Conservation (phyloP, 2,329 filamentous ascomycete genomes). For the Dactylellina cionopaga region DNA sequence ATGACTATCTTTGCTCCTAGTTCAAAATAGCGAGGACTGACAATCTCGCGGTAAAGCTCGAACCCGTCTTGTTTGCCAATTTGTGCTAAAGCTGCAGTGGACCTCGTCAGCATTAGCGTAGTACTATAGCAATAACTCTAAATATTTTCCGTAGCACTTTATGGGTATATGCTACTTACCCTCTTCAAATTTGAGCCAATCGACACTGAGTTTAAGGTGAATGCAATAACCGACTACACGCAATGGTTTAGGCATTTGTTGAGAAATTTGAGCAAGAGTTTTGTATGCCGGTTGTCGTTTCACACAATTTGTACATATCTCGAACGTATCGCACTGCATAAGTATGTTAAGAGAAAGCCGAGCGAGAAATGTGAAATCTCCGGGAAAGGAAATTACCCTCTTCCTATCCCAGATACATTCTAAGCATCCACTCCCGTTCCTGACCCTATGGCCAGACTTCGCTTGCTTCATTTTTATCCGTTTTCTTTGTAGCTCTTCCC, state of each 20-base stretch:
- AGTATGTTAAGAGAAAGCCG: too few species aligned
- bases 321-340: not conserved
- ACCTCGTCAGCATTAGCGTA: too few species aligned
- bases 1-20: too few species aligned
- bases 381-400: not conserved
- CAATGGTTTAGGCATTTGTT: too few species aligned
- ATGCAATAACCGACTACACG: not conserved
- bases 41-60: too few species aligned
- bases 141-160: too few species aligned
- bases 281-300: not conserved
- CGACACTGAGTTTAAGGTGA: not conserved
- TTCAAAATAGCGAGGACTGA: too few species aligned
- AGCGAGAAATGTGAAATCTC: not conserved
- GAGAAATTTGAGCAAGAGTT: not conserved
- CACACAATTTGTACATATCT: not conserved
- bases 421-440: not conserved
- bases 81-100: too few species aligned
- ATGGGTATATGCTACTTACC: too few species aligned
- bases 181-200: not conserved
- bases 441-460: not conserved
- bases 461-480: not conserved
- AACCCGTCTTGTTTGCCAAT: too few species aligned
- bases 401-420: not conserved
- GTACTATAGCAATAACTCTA: too few species aligned
- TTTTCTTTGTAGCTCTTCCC: too few species aligned